Evolutionary conservation across 73 alveolate species (phyloP).

Genomic region (Breviolum minutum): DNA sequence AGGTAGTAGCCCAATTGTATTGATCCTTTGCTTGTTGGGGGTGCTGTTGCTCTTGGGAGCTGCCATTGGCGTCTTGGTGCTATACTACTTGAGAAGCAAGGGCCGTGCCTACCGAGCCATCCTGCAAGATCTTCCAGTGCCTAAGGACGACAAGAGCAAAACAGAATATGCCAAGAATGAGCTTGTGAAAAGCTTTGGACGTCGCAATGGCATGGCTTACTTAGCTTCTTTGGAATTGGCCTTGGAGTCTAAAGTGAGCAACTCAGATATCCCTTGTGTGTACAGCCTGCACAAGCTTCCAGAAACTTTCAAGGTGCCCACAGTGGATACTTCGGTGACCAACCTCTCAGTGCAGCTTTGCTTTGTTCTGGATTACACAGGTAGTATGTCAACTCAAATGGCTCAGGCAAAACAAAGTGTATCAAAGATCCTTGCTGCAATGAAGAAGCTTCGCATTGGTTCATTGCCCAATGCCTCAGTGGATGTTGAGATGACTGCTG

Average conservation of each 20-base stretch:
- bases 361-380: slow-evolving; percentile 73
- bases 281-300: slow-evolving; percentile 42
- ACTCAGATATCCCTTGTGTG: slow-evolving; percentile 22
- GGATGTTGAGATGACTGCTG: slow-evolving; percentile 45
- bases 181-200: neutral
- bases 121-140: slow-evolving; percentile 27
- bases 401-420: slow-evolving; percentile 39
- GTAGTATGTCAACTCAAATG: slow-evolving; percentile 42
- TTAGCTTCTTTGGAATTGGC: slow-evolving; percentile 47
- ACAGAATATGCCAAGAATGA: slow-evolving; percentile 31
- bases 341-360: slow-evolving; percentile 42
- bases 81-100: neutral
- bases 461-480: slow-evolving; percentile 27
- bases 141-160: slow-evolving; percentile 27
- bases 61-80: neutral
- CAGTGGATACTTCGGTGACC: neutral
- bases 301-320: slow-evolving; percentile 38
- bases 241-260: slow-evolving; percentile 25
- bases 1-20: neutral
- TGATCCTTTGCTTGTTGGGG: slow-evolving; percentile 19
- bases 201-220: neutral
- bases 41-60: neutral
- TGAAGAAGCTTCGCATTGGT: neutral
- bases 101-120: slow-evolving; percentile 35
- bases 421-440: neutral